phyloP scores from a whole-genome alignment of 2,329 filamentous ascomycete species.

The Aspergillus transmontanensis region DNA sequence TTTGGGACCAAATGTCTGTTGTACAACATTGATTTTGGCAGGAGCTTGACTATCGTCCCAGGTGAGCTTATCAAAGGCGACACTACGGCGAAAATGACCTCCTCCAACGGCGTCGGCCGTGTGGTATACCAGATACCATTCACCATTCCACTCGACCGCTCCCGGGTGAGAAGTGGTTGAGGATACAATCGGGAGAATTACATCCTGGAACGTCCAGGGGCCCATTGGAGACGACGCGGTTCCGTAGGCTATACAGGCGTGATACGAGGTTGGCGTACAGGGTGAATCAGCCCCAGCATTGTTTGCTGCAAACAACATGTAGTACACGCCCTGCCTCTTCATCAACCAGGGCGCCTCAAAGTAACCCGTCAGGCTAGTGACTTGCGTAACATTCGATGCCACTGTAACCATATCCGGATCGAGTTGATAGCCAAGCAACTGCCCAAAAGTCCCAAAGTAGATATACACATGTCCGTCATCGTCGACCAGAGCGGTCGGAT shows the following conservation, averaged over 20 bases:
- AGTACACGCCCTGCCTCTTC: constrained; percentile 4
- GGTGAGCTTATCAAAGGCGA: constrained; percentile 1
- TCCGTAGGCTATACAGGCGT: constrained; percentile 5
- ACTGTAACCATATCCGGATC: constrained; percentile 6
- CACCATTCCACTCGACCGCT: neutral
- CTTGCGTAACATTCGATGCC: neutral
- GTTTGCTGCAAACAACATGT: constrained; percentile 8
- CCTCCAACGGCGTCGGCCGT: constrained; percentile 5
- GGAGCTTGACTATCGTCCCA: constrained; percentile 2
- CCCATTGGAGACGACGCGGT: constrained; percentile 7
- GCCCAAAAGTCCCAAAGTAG: constrained; percentile 6
- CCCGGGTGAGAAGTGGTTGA: constrained; percentile 5
- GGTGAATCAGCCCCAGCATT: neutral
- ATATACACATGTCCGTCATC: constrained; percentile 8
- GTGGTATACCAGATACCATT: constrained; percentile 7
- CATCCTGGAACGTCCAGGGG: constrained; percentile 7
- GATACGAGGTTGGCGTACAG: constrained; percentile 8
- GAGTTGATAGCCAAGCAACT: constrained; percentile 3
- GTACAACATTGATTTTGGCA: neutral
- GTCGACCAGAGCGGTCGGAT: constrained; percentile 6
- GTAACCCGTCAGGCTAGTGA: constrained; percentile 4
- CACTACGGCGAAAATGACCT: constrained; percentile 5
- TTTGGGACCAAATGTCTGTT: neutral
- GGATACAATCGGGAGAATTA: constrained; percentile 8
- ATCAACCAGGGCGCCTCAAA: constrained; percentile 10